Evolutionary conservation across 169 alveolate species (phyloP), one percentile per base, ranked within the genome.

Genomic region (Eimeria necatrix): DNA sequence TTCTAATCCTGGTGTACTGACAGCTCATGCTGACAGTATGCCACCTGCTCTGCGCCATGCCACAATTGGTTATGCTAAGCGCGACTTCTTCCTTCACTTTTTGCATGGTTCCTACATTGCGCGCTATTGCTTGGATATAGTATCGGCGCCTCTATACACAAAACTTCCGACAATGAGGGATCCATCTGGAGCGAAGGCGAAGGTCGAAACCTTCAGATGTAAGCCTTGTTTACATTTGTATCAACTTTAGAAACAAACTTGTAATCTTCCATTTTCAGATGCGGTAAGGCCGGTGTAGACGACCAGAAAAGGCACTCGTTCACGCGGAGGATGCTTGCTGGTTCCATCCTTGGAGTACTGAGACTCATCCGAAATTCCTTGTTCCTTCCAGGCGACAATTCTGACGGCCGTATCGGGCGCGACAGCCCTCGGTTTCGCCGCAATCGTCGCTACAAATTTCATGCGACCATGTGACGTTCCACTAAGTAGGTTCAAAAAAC

Each of bases 391-490:
- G 95, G 95, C 95, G 64, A 61, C 88, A 26, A 87, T 60, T 26
- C 24, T 93, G 51, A 93, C 95, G 53, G 86, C 70, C 24, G 51
- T 93, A 52, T 93, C 95, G 3, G 92, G 88, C 24, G 88, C 86
- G 20, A 64, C 87, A 4, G 74, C 93, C 60, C 74, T 81, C 12
- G 7, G 4, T 26, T 83, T 80, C 46, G 73, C 90, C 22, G 59
- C 64, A 16, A 88, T 93, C 53, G 81, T 93, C 64, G 74, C 81
- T 41, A 24, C 78, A 8, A 81, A 59, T 78, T 61, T 80, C 41
- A 48, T 61, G 59, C 48, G 52, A 61, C 81, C 80, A 49, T 93
- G 95, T 48, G 95, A 93, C 76, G 95, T 93, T 18, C 95, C 95
- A 6, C 95, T 93, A 49, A 93, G 95, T 93, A 71, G 53, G 95